Evolutionary conservation across 805 yeast genomes (phyloP), one percentile per base, ranked within the genome.

Genomic region (Candida awuae): DNA sequence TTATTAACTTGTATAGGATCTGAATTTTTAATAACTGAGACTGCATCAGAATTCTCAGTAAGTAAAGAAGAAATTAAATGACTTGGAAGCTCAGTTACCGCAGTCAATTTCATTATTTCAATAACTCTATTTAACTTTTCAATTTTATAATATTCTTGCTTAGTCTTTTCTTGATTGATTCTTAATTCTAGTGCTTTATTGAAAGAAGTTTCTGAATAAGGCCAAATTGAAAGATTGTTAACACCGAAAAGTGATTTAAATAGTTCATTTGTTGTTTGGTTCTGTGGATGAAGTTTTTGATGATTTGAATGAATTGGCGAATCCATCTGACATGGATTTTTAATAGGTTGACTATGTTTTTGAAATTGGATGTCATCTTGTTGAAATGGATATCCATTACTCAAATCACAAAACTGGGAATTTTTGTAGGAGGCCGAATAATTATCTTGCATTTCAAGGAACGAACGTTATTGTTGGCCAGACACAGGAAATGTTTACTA

Each of bases 131-230:
- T 70, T 19, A 80, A 66, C 29, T 70, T 62, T 53, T 87, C 95
- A 16, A 80, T 62, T 38, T 70, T 71, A 55, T 82, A 80, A 49
- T 67, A 79, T 48, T 82, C 92, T 56, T 87, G 95, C 47, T 80
- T 81, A 2, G 96, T 81, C 32, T 71, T 68, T 55, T 88, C 96
- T 53, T 82, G 90, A 54, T 85, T 87, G 3, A 75, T 57, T 37
- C 77, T 68, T 22, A 81, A 67, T 25, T 68, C 67, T 27, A 85
- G 59, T 0, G 86, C 78, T 46, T 72, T 75, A 19, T 66, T 56
- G 21, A 79, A 66, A 3, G 86, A 70, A 8, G 67, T 65, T 39
- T 80, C 82, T 7, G 80, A 62, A 50, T 64, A 69, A 1, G 77
- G 75, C 73, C 81, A 76, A 26, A 62, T 56, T 7, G 65, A 52